These are phyloP conservation scores for Aspergillus melleus DNA, from an alignment of 2,329 filamentous ascomycete genomes.

Conservation along the genomic window DNA sequence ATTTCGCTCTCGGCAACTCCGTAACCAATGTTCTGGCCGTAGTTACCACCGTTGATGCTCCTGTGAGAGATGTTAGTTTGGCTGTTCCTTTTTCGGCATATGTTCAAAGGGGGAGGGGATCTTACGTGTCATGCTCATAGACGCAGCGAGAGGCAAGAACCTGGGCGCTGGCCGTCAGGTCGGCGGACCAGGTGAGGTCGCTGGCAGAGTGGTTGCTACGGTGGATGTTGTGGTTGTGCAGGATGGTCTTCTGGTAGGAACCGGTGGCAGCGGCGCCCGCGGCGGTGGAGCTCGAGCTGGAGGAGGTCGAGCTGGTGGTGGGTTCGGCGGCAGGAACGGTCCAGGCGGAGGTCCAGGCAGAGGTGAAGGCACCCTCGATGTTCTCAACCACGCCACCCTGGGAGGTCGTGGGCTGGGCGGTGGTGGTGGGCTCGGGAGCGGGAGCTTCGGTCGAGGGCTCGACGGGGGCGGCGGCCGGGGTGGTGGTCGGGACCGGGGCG, in stretches of 20 bases:
- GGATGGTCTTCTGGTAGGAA: conserved; percentile 25
- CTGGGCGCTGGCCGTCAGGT: conserved; percentile 64
- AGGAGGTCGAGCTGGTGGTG: conserved; percentile 8
- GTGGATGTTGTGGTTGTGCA: conserved; percentile 82
- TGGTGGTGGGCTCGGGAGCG: conserved; percentile 3
- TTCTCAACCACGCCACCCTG: not conserved
- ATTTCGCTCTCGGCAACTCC: conserved; percentile 59
- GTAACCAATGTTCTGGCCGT: conserved; percentile 91
- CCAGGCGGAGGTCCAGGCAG: conserved; percentile 13
- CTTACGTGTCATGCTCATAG: conserved; percentile 74
- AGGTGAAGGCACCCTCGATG: conserved; percentile 10
- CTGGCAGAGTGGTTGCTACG: conserved; percentile 76
- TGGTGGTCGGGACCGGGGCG: not conserved
- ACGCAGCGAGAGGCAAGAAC: conserved; percentile 66
- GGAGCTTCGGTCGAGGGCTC: not conserved
- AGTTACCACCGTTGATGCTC: conserved; percentile 60
- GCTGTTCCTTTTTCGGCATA: conserved; percentile 8
- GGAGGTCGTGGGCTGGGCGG: not conserved
- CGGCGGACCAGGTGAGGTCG: conserved; percentile 64
- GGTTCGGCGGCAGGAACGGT: conserved; percentile 5
- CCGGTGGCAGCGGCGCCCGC: conserved; percentile 15
- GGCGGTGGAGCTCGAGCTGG: conserved; percentile 18
- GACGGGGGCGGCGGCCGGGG: not conserved
- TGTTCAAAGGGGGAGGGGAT: not conserved
- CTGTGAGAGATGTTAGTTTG: conserved; percentile 15